phyloP scores from a whole-genome alignment of 305 asterid species.

The Rubia balearica region DNA sequence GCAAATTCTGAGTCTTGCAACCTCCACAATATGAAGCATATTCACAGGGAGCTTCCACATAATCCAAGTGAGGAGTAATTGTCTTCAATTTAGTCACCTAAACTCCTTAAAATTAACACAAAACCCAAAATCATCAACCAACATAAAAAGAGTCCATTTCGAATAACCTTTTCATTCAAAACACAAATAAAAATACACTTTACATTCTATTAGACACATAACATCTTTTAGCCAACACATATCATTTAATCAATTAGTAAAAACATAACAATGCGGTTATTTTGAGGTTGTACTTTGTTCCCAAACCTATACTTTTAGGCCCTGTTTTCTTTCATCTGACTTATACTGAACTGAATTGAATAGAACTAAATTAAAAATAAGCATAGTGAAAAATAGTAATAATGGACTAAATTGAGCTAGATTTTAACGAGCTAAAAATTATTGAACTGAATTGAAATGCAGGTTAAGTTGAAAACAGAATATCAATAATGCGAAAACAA shows the following conservation, averaged over 20 bases:
- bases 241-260: neutral
- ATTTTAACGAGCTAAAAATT: no score
- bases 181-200: neutral
- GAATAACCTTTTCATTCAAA: neutral
- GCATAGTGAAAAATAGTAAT: no score
- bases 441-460: no score
- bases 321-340: no score
- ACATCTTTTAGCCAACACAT: no score
- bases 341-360: no score
- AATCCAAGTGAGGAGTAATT: constrained; percentile 60
- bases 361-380: no score
- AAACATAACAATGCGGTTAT: neutral
- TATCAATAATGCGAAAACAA: neutral
- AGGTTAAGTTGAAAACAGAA: neutral
- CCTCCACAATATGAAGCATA: constrained; percentile 90
- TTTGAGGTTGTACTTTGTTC: no score
- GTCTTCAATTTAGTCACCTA: constrained; percentile 85
- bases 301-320: no score
- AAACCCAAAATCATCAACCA: constrained; percentile 8
- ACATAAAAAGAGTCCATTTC: neutral
- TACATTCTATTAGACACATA: no score
- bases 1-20: constrained; percentile 80
- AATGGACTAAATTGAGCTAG: no score
- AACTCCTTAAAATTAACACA: constrained; percentile 12
- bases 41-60: constrained; percentile 89